phyloP scores from a whole-genome alignment of 257 asterid species.

The Petunia secreta region DNA sequence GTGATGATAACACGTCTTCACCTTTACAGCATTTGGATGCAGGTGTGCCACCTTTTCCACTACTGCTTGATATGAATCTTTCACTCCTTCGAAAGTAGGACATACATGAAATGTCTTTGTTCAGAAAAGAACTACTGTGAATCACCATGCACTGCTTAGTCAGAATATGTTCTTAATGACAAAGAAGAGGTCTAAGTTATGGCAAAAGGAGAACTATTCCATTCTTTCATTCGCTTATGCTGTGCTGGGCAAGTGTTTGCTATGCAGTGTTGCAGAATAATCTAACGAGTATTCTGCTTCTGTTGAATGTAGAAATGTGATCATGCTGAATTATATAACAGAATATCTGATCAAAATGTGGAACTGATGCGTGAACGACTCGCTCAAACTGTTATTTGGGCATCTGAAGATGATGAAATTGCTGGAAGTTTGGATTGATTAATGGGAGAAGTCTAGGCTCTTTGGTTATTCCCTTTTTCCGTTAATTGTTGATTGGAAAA shows the following conservation, averaged over 20 bases:
- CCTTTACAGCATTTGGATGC: constrained; percentile 67
- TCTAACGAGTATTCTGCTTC: background rate
- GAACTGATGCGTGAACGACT: constrained; percentile 72
- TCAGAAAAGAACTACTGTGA: background rate
- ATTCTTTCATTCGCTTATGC: background rate
- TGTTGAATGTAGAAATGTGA: constrained; percentile 53
- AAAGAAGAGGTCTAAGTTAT: background rate
- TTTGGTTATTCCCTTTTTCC: background rate
- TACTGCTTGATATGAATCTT: background rate
- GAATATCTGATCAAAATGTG: constrained; percentile 63
- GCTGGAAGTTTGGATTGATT: constrained; percentile 38
- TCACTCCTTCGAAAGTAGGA: background rate
- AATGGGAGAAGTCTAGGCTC: background rate
- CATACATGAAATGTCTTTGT: background rate
- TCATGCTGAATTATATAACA: constrained; percentile 56
- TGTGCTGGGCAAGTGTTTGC: background rate
- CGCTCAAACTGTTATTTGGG: constrained; percentile 61
- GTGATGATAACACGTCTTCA: constrained; percentile 77
- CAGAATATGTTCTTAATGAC: background rate
- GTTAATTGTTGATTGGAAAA: background rate
- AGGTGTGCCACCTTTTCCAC: constrained; percentile 42
- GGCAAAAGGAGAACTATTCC: background rate
- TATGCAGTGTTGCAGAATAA: background rate
- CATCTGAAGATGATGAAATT: constrained; percentile 50
- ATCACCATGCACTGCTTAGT: background rate